A percentile compares a stretch with the other conserved stretches of the same genome.
These are phyloP conservation scores for Stephania japonica DNA, from an alignment of 164 flowering plant genomes.

Conservation along the genomic window DNA sequence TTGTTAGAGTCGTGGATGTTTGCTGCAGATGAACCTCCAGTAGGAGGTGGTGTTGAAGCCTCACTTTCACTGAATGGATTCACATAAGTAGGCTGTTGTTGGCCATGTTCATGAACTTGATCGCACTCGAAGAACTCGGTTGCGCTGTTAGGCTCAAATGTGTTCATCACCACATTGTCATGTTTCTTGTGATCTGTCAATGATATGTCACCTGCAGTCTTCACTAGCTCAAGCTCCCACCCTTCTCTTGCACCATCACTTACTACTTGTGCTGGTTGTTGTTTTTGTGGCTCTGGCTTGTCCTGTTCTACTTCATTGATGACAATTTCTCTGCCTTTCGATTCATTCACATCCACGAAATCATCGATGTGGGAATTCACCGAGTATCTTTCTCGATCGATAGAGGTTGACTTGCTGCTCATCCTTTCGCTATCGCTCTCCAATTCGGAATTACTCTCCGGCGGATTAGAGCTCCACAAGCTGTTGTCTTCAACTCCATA, in stretches of 20 bases:
- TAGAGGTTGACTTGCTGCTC: constrained; percentile 13
- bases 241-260: neutral
- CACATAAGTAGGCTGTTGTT: constrained; percentile 18
- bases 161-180: neutral
- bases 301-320: neutral
- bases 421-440: constrained; percentile 4
- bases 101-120: neutral
- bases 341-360: constrained; percentile 16
- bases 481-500: too few species aligned
- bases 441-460: too few species aligned
- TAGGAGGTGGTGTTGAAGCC: too few species aligned
- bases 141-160: neutral
- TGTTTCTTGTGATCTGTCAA: neutral
- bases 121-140: neutral
- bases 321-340: constrained; percentile 13
- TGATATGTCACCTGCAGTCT: constrained; percentile 16
- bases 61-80: constrained; percentile 39
- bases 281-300: constrained; percentile 3
- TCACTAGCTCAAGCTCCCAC: constrained; percentile 54
- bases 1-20: neutral
- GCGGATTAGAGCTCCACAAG: too few species aligned
- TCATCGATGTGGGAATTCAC: constrained; percentile 14
- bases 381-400: constrained; percentile 15
- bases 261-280: neutral
- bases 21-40: too few species aligned